A percentile compares a stretch with the other conserved stretches of the same genome.
These are phyloP conservation scores for Leccinellum rugosiceps DNA, from an alignment of 768 basidiomycete species.

Conservation along the genomic window DNA sequence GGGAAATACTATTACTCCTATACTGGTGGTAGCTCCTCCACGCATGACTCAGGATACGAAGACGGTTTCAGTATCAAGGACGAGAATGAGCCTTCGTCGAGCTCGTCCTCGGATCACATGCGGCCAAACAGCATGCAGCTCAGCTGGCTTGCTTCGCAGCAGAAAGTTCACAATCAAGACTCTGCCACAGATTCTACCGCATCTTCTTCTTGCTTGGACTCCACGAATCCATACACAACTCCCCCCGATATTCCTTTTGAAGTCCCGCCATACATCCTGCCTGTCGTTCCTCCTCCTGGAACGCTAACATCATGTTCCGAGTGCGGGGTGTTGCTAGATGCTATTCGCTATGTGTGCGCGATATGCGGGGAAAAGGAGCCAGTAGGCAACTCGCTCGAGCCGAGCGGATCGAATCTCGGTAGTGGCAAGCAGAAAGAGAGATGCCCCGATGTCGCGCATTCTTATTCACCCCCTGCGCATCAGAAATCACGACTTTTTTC, in stretches of 20 bases:
- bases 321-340: conserved; percentile 70
- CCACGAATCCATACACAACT: conserved; percentile 12
- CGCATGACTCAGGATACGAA: conserved; percentile 53
- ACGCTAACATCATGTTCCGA: conserved; percentile 79
- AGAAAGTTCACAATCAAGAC: conserved; percentile 28
- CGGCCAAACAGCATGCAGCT: conserved; percentile 69
- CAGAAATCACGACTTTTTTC: conserved; percentile 23
- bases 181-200: conserved; percentile 6
- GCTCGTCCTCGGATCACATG: conserved; percentile 32
- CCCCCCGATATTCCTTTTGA: conserved; percentile 46
- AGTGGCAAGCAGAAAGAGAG: conserved; percentile 48
- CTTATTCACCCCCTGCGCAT: conserved; percentile 37
- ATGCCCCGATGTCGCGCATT: conserved; percentile 19
- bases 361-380: conserved; percentile 81
- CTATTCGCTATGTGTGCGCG: conserved; percentile 87
- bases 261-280: conserved; percentile 48
- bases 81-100: conserved; percentile 27
- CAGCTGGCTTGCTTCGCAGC: conserved; percentile 61
- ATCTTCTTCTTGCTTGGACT: conserved; percentile 17
- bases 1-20: conserved; percentile 82
- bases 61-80: conserved; percentile 41
- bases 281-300: conserved; percentile 50
- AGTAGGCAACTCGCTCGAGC: conserved; percentile 12
- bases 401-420: conserved; percentile 11
- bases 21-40: conserved; percentile 46